Percentiles rank a stretch among this genome's conserved stretches.
Evolutionary conservation across 2,329 filamentous ascomycete genomes (phyloP).

Genomic region (Colletotrichum chlorophyti): DNA sequence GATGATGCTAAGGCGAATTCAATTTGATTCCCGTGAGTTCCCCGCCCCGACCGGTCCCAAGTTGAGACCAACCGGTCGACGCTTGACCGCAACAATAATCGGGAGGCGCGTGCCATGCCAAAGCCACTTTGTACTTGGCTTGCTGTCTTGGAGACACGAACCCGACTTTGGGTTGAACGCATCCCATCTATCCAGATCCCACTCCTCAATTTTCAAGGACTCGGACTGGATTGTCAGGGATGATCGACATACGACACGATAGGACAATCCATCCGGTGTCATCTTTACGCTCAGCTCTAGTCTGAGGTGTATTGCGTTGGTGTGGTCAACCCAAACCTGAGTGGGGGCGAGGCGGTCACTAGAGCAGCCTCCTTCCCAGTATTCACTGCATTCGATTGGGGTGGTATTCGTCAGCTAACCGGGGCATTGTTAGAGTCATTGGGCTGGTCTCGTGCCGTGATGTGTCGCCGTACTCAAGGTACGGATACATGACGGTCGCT

Average conservation of each 20-base stretch:
- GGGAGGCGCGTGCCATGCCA: slow-evolving; percentile 26
- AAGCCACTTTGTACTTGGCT: not conserved
- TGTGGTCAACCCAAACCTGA: slow-evolving; percentile 9
- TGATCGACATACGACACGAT: slow-evolving; percentile 23
- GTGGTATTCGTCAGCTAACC: slow-evolving; percentile 16
- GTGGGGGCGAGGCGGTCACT: slow-evolving; percentile 27
- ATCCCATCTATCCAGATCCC: slow-evolving; percentile 1
- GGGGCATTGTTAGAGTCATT: slow-evolving; percentile 1
- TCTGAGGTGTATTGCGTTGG: too few relatives aligned
- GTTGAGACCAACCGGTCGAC: slow-evolving; percentile 24
- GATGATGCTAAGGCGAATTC: not conserved
- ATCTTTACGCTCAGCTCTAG: too few relatives aligned
- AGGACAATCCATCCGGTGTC: too few relatives aligned
- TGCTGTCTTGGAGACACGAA: not conserved
- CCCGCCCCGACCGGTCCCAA: slow-evolving; percentile 29
- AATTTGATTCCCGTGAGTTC: slow-evolving; percentile 12
- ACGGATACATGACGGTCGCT: slow-evolving; percentile 1
- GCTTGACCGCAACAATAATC: slow-evolving; percentile 29
- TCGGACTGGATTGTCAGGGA: slow-evolving; percentile 27
- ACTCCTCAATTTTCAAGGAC: slow-evolving; percentile 20
- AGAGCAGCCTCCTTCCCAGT: slow-evolving; percentile 15
- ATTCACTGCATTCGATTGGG: slow-evolving; percentile 4
- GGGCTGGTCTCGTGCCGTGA: not conserved
- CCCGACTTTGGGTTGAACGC: slow-evolving; percentile 14
- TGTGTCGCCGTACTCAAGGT: not conserved